Base-by-base conservation (phyloP, 2,329 filamentous ascomycete species). In the Colletotrichum somersetense region DNA sequence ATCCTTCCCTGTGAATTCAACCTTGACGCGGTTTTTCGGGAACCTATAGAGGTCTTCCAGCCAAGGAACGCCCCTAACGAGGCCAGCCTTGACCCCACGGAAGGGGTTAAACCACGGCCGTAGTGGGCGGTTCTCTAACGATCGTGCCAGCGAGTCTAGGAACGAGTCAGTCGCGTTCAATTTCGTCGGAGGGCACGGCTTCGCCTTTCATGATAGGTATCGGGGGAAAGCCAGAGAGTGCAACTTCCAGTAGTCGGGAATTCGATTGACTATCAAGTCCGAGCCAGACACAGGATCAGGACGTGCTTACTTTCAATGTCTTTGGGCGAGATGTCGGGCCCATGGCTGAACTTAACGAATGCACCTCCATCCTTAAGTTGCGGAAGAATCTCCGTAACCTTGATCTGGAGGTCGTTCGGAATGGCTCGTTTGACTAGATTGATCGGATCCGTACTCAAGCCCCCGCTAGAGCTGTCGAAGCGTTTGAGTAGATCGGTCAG, bases 81-180 rank as follows among this genome's bases (percentile, higher is more conserved):
- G 84, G 33, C 91, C 90, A 4, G 91, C 90, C 61, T 89, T 88
- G 68, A 97, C 91, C 18, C 88, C 83, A 30, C 89, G 87, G 75
- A 97, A 91, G 0, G 95, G 95, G 76, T 92, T 97, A 85, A 96
- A 98, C 93, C 95, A 97, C 3, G 96, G 95, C 73, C 91, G 93
- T 48, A 97, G 89, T 0, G 92, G 92, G 20, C 91, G 87, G 72
- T 94, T 85, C 68, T 88, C 84, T 1, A 98, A 85, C 87, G 42
- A 89, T 83, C 33, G 87, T 84, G 5, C 97, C 83, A 3, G 85
- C 85, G 26, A 84, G 85, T 82, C 80, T 38, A 65, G 63, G 59
- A 78, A 77, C 55, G 79, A 12, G 53, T 72, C 30, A 72, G 70
- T 7, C 26, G 10, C 2, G 26, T 23, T 53, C 16, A 8, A 18